Base-by-base conservation (phyloP, 2,329 filamentous ascomycete genomes). In the Aureobasidium namibiae region DNA sequence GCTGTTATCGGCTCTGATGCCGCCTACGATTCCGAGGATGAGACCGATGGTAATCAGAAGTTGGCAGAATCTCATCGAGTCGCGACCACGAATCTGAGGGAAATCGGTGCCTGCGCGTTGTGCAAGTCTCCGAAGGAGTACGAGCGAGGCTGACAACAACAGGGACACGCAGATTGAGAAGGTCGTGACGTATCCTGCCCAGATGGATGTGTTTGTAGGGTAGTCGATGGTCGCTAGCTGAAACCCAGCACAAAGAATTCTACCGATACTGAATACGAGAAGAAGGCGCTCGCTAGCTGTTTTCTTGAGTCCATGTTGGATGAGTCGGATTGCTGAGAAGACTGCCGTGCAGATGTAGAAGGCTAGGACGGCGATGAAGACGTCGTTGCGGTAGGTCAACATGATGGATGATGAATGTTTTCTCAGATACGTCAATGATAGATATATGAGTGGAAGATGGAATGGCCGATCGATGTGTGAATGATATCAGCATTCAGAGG, bases 131-230 rank as follows among this genome's bases (percentile, higher is more conserved):
- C 63, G 29, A 8, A 67, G 50, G 24, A 69, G 64, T 2, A 64
- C 67, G 24, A 67, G 61, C 2, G 67, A 59, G 3, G 64, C 63
- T 1, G 67, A 64, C 2, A 68, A 61, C 6, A 70, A 61, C 7
- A 68, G 66, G 11, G 67, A 65, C 10, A 65, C 66, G 52, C 67
- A 67, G 16, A 69, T 63, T 5, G 65, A 61, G 48, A 60, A 63
- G 10, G 63, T 65, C 56, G 68, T 68, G n/a, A 62, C 60, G 10
- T 65, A 66, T 10, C 64, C 68, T 13, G 62, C 60, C 10, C 64
- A 45, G 16, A 57, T 18, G 29, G 53, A 36, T 3, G 41, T 38
- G 16, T 61, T 61, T 21, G 58, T 59, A 4, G 60, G 60, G 54
- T 65, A 60, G 49, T 65, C 60, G 18, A 66, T 62, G 23, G 60